These are phyloP conservation scores for Rhizopogon rudus DNA, from an alignment of 768 basidiomycete genomes.

Conservation along the genomic window DNA sequence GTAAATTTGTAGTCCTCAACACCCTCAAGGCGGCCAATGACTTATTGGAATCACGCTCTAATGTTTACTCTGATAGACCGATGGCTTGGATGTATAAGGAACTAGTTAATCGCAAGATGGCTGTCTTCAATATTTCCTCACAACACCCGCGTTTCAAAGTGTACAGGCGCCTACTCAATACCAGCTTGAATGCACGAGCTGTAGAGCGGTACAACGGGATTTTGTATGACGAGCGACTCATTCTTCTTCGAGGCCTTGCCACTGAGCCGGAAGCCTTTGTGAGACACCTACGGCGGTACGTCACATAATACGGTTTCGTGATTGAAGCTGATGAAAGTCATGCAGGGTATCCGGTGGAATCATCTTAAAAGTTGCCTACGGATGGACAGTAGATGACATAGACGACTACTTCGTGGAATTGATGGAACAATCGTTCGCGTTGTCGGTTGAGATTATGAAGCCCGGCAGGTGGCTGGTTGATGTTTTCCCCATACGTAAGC, in stretches of 20 bases:
- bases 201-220: constrained; percentile 30
- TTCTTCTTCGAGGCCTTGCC: constrained; percentile 29
- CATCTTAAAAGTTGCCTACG: constrained; percentile 36
- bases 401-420: constrained; percentile 29
- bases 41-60: constrained; percentile 38
- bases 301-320: neutral
- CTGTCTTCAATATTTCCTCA: constrained; percentile 43
- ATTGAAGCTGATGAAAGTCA: neutral
- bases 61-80: constrained; percentile 45
- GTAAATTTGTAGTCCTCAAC: constrained; percentile 38
- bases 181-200: constrained; percentile 30
- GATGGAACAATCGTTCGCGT: constrained; percentile 26
- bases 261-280: constrained; percentile 29
- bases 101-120: constrained; percentile 34
- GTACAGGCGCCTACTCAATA: constrained; percentile 36
- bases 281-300: constrained; percentile 35
- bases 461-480: neutral
- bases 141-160: constrained; percentile 31
- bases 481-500: neutral
- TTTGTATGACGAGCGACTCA: constrained; percentile 30
- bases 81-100: constrained; percentile 37
- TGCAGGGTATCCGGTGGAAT: constrained; percentile 18
- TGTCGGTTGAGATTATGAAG: neutral
- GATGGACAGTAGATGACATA: constrained; percentile 31
- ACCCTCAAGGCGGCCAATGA: constrained; percentile 34